phyloP scores from a whole-genome alignment of 805 yeast species.

The Ogataea henricii region DNA sequence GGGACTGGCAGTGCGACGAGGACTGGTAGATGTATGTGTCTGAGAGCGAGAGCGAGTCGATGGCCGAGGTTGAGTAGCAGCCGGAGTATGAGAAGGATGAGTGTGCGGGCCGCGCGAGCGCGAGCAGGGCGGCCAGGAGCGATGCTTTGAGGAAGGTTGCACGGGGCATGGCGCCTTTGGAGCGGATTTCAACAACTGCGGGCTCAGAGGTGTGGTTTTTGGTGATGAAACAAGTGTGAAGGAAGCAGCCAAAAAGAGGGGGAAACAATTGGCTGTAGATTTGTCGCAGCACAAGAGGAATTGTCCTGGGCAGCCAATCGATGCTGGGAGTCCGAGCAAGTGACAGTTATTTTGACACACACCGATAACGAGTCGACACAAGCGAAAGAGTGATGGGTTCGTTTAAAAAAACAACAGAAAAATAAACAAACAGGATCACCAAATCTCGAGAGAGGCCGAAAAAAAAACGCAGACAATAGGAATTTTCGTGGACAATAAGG shows the following conservation, averaged over 20 bases:
- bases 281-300: background rate
- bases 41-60: conserved; percentile 36
- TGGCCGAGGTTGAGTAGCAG: conserved; percentile 31
- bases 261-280: background rate
- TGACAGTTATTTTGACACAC: background rate
- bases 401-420: background rate
- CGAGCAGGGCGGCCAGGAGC: background rate
- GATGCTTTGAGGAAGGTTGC: background rate
- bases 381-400: background rate
- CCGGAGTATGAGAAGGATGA: conserved; percentile 29
- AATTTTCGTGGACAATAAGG: background rate
- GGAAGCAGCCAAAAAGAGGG: background rate
- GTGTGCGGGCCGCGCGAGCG: conserved; percentile 1
- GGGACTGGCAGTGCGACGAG: conserved; percentile 55
- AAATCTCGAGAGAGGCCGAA: conserved; percentile 3
- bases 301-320: background rate
- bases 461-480: background rate
- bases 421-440: conserved; percentile 9
- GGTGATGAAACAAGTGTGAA: background rate
- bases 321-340: background rate
- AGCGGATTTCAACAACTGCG: background rate
- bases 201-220: background rate
- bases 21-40: conserved; percentile 63
- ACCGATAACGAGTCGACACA: background rate
- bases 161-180: background rate